Conservation (phyloP, 108 stramenopile species). For the Licmophora abbreviata region DNA sequence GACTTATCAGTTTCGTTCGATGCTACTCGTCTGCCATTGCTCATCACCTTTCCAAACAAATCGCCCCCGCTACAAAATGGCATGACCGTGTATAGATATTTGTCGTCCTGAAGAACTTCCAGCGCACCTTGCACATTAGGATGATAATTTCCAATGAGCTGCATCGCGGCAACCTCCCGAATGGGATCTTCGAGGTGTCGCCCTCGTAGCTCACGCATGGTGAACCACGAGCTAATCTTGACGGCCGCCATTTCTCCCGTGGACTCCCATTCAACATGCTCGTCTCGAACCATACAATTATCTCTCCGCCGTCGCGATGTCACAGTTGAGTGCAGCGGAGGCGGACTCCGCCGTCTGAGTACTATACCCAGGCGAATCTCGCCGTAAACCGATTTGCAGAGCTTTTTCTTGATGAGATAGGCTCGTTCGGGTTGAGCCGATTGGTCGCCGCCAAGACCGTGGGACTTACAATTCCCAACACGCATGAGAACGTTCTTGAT, state of each 20-base stretch:
- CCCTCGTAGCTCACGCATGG: slow-evolving; percentile 27
- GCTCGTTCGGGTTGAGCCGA: too few species aligned
- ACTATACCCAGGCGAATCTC: too few species aligned
- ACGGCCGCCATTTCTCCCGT: slow-evolving; percentile 60
- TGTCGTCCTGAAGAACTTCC: slow-evolving; percentile 78
- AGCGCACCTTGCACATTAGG: slow-evolving; percentile 58
- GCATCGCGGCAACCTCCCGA: slow-evolving; percentile 85
- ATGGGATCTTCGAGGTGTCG: slow-evolving; percentile 83
- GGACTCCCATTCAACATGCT: slow-evolving; percentile 57
- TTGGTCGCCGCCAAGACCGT: too few species aligned
- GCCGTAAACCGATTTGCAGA: too few species aligned
- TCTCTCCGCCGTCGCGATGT: too few species aligned
- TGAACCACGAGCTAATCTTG: slow-evolving; percentile 66
- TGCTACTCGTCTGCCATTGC: slow-evolving; percentile 3
- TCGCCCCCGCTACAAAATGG: slow-evolving; percentile 81
- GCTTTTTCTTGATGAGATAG: too few species aligned
- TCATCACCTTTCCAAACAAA: slow-evolving; percentile 45
- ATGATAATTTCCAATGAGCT: slow-evolving; percentile 69
- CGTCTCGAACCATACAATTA: too few species aligned
- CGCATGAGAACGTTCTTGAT: too few species aligned
- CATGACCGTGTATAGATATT: slow-evolving; percentile 80
- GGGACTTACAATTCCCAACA: too few species aligned
- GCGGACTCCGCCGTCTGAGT: too few species aligned
- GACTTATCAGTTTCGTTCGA: too few species aligned
- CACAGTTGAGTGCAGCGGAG: too few species aligned